Conservation (phyloP, 2,329 filamentous ascomycete genomes). For the Clonostachys rhizophaga region DNA sequence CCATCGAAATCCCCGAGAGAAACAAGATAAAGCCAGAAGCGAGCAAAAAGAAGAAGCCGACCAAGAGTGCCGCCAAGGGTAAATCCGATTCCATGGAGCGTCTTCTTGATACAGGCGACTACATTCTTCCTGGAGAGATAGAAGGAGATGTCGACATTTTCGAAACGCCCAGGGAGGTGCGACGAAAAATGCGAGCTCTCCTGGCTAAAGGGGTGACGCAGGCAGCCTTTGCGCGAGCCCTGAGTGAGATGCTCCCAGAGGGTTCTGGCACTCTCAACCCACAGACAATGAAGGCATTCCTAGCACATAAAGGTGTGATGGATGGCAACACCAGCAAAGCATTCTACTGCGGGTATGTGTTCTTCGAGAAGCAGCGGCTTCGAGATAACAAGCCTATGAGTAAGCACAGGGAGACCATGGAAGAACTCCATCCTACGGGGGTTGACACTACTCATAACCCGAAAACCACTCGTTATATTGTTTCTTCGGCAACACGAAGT, state of each 20-base stretch:
- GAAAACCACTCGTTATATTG: too few species aligned
- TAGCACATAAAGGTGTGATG: constrained; percentile 39
- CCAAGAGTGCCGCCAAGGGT: too few species aligned
- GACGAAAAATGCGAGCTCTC: constrained; percentile 49
- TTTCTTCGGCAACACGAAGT: too few species aligned
- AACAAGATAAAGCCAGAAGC: too few species aligned
- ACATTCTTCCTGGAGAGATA: constrained; percentile 42
- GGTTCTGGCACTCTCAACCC: constrained; percentile 29
- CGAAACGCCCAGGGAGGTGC: constrained; percentile 53
- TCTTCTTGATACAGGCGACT: constrained; percentile 31
- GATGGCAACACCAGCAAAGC: constrained; percentile 41
- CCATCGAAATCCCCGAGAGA: not conserved
- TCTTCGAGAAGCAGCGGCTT: constrained; percentile 54
- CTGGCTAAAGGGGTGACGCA: constrained; percentile 41
- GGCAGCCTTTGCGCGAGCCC: constrained; percentile 43
- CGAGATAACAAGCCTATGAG: constrained; percentile 45
- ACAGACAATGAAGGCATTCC: constrained; percentile 41
- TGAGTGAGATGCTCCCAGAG: constrained; percentile 32
- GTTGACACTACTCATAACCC: too few species aligned
- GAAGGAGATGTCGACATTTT: constrained; percentile 39
- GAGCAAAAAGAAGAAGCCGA: too few species aligned
- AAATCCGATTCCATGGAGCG: too few species aligned
- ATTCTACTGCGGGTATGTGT: constrained; percentile 52
- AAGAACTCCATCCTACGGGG: constrained; percentile 14
- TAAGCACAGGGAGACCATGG: constrained; percentile 46